These are phyloP conservation scores for Aspergillus asperescens DNA, from an alignment of 495 filamentous ascomycete genomes.

Conservation along the genomic window DNA sequence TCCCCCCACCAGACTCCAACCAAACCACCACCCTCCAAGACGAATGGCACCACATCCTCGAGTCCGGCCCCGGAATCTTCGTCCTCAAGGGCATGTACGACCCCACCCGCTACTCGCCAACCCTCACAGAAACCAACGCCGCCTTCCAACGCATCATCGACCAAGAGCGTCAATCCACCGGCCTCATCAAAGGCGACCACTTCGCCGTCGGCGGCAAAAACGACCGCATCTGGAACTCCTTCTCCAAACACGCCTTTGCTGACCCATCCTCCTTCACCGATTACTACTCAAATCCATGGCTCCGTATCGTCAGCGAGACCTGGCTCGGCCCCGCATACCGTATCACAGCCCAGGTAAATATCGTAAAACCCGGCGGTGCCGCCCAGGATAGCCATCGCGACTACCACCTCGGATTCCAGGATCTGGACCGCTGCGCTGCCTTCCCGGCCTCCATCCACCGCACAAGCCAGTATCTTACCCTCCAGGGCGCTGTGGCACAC, in stretches of 20 bases:
- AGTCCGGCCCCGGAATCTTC: constrained; percentile 48
- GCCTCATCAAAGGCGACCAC: constrained; percentile 45
- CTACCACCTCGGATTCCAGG: constrained; percentile 55
- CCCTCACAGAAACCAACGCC: constrained; percentile 36
- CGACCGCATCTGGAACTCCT: constrained; percentile 54
- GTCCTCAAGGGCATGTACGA: constrained; percentile 45
- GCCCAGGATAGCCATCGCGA: constrained; percentile 51
- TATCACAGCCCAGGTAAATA: constrained; percentile 53
- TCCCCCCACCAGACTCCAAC: constrained; percentile 20
- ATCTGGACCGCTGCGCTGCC: constrained; percentile 22
- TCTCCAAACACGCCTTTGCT: constrained; percentile 47
- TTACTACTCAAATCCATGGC: constrained; percentile 53
- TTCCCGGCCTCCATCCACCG: constrained; percentile 44
- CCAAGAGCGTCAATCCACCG: constrained; percentile 22
- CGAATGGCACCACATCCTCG: constrained; percentile 52
- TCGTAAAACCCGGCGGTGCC: constrained; percentile 47
- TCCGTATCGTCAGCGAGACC: constrained; percentile 37
- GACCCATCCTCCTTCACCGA: constrained; percentile 42
- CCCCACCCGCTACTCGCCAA: constrained; percentile 18
- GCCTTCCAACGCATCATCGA: constrained; percentile 44
- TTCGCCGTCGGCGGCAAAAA: constrained; percentile 46
- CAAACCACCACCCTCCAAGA: constrained; percentile 38
- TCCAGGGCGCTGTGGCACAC: constrained; percentile 55
- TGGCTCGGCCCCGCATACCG: constrained; percentile 52
- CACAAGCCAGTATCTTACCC: constrained; percentile 45